A percentile compares a stretch with the other conserved stretches of the same genome.
Conservation (phyloP, 129 eudicot species). For the Saussurea involucrata region DNA sequence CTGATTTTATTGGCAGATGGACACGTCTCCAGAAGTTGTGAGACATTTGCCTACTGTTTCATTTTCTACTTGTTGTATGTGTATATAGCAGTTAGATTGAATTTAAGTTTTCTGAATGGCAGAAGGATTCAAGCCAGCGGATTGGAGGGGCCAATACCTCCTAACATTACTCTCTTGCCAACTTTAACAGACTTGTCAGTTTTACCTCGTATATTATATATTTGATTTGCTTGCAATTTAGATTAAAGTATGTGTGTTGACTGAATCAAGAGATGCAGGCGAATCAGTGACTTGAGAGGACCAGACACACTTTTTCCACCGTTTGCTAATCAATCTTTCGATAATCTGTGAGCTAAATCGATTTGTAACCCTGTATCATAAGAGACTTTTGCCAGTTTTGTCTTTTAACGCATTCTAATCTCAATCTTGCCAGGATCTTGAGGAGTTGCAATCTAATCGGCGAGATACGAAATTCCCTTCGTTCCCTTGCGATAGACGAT, state of each 20-base stretch:
- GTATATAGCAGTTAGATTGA: not conserved
- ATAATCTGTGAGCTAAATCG: conserved; percentile 27
- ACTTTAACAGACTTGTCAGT: conserved; percentile 52
- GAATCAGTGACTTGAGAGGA: conserved; percentile 49
- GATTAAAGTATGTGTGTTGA: not conserved
- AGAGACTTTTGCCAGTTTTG: not conserved
- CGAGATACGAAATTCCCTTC: conserved; percentile 40
- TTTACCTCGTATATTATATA: not conserved
- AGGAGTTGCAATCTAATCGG: conserved; percentile 64
- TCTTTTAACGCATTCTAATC: not conserved
- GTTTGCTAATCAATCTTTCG: conserved; percentile 24
- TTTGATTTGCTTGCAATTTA: not conserved
- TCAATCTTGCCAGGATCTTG: conserved; percentile 42
- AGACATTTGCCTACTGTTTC: conserved; percentile 14
- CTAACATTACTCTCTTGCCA: conserved; percentile 38
- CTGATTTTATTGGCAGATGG: conserved; percentile 48
- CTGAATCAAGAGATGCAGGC: conserved; percentile 36
- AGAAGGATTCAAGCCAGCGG: conserved; percentile 59
- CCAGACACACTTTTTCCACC: not conserved
- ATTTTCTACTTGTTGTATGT: not conserved
- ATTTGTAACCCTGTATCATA: not conserved
- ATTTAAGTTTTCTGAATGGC: conserved; percentile 2
- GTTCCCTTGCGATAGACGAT: conserved; percentile 18
- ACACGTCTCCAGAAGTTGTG: conserved; percentile 34
- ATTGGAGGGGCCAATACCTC: conserved; percentile 63